A percentile compares a stretch with the other conserved stretches of the same genome.
phyloP scores from a whole-genome alignment of 2,329 filamentous ascomycete species.

The Penicillium digitatum region DNA sequence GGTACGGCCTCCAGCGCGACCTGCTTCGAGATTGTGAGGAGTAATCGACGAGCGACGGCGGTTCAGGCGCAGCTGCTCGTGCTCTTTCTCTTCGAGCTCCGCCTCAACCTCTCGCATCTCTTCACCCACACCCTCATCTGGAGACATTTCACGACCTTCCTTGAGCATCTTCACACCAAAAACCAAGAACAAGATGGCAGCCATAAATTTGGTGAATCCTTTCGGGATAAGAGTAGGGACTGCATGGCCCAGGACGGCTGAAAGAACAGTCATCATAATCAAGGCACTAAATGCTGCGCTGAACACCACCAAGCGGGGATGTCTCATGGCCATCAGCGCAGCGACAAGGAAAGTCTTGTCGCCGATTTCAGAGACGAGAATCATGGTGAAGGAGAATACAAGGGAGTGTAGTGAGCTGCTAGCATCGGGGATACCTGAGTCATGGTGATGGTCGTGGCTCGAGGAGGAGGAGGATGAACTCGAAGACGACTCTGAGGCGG shows the following conservation, averaged over 20 bases:
- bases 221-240: constrained; percentile 88
- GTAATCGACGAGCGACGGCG: constrained; percentile 65
- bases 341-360: constrained; percentile 99
- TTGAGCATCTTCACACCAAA: constrained; percentile 81
- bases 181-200: constrained; percentile 77
- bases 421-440: constrained; percentile 51
- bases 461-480: constrained; percentile 19
- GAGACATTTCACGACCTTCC: constrained; percentile 84
- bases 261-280: constrained; percentile 90
- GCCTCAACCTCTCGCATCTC: constrained; percentile 97
- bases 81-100: constrained; percentile 91
- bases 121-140: constrained; percentile 85
- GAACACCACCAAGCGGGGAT: constrained; percentile 88
- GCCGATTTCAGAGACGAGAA: constrained; percentile 90
- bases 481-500: constrained; percentile 25
- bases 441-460: constrained; percentile 29
- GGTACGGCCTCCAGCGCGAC: constrained; percentile 57
- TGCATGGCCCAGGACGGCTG: constrained; percentile 85
- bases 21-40: constrained; percentile 76
- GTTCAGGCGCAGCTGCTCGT: constrained; percentile 63
- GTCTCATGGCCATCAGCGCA: constrained; percentile 98
- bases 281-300: constrained; percentile 89
- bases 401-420: constrained; percentile 77
- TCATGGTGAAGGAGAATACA: constrained; percentile 91
- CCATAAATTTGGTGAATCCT: constrained; percentile 82